Evolutionary conservation across 306 rosid species (phyloP), one percentile per base, ranked within the genome.

Genomic region (Medicago arabica): DNA sequence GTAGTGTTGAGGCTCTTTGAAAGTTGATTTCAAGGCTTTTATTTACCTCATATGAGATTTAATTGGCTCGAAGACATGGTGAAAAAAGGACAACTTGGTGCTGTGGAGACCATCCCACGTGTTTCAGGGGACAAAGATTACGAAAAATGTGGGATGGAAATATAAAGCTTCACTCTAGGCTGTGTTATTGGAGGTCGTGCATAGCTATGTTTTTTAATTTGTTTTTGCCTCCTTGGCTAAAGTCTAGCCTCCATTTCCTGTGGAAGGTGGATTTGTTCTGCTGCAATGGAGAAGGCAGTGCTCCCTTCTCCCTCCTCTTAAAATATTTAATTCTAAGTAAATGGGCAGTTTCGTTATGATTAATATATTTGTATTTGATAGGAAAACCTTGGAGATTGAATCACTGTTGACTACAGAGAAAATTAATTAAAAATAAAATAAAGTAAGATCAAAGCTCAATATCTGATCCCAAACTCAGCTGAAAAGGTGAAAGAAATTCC

Each of bases 1-100:
- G 89, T 87, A 9, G 84, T 89, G 65, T 70, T 86, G 8, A 90
- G 89, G 47, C 82, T 78, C 83, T 80, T 92, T 12, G 76, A 77
- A 13, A 83, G 83, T 47, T 57, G 71, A 71, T n/a, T 28, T 70
- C 86, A 8, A 82, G 85, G 76, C 78, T 92, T 23, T 23, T 23
- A 75, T 85, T 75, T 73, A 87, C 87, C 6, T 88, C 86, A 0
- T 72, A 84, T 90, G 80, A 85, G 85, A 47, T 85, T 90, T 75
- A 72, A 83, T 38, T 85, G 85, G 86, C 23, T 87, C 36, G 77
- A 66, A 70, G 86, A 84, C 39, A 86, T 92, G 88, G 85, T 81
- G 80, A 78, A 83, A 60, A 83, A 87, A 23, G 38, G 72, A 31
- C 8, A 23, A 14, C 10, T 14, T 46, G 23, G 58, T 46, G 72